Conservation (phyloP, 2,329 filamentous ascomycete genomes). For the Calonectria hawksworthii region DNA sequence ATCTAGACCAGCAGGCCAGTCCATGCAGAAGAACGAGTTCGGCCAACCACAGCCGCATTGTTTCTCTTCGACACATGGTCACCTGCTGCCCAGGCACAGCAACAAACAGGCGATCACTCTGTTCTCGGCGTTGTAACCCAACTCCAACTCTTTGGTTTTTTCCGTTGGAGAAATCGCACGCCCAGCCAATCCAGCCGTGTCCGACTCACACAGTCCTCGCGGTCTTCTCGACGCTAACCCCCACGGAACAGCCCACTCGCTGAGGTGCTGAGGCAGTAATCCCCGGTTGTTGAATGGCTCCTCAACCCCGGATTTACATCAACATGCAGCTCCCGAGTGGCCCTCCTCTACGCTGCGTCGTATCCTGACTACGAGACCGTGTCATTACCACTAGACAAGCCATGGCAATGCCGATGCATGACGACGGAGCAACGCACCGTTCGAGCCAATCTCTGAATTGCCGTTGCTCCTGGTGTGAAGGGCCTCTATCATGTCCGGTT, state of each 20-base stretch:
- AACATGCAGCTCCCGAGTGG: conserved; percentile 21
- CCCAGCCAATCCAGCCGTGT: not conserved
- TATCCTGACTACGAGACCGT: conserved; percentile 34
- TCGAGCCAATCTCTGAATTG: conserved; percentile 37
- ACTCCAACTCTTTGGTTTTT: conserved; percentile 21
- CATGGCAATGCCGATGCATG: conserved; percentile 30
- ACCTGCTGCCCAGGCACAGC: conserved; percentile 32
- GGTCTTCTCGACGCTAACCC: conserved; percentile 29
- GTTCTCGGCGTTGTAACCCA: conserved; percentile 17
- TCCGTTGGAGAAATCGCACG: conserved; percentile 1
- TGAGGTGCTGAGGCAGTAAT: conserved; percentile 32
- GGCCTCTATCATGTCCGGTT: conserved; percentile 17
- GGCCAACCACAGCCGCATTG: conserved; percentile 15
- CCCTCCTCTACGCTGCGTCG: conserved; percentile 17
- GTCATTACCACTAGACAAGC: conserved; percentile 14
- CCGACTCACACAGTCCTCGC: conserved; percentile 20
- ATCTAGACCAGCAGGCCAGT: conserved; percentile 7
- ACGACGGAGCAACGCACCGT: conserved; percentile 30
- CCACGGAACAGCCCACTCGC: conserved; percentile 33
- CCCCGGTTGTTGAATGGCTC: conserved; percentile 4
- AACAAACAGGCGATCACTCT: conserved; percentile 23
- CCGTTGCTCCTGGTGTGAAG: conserved; percentile 33
- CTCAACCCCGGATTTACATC: conserved; percentile 42
- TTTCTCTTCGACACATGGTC: conserved; percentile 22
- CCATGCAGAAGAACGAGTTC: conserved; percentile 10